Evolutionary conservation across 2,329 filamentous ascomycete genomes (phyloP).

Genomic region (Neofusicoccum cordaticola): DNA sequence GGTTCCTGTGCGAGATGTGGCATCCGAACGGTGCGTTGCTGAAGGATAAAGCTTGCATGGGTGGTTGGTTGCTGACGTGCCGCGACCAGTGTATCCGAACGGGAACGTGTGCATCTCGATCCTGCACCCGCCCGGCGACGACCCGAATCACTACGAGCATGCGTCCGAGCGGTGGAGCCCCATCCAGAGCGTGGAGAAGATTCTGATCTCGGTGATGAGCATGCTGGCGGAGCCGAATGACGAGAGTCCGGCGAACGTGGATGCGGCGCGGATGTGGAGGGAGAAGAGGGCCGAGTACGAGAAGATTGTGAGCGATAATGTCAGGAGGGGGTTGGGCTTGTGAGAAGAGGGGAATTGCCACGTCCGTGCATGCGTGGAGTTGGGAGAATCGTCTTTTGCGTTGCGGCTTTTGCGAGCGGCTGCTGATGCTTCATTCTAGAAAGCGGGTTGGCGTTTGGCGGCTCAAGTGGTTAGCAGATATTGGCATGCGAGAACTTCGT

Average conservation of each 20-base stretch:
- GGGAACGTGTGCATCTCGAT: conserved; percentile 96
- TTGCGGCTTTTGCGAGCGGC: not conserved
- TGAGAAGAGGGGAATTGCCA: not conserved
- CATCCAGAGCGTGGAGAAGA: conserved; percentile 92
- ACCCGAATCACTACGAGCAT: conserved; percentile 88
- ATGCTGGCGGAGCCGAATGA: conserved; percentile 91
- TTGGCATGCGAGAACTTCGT: not conserved
- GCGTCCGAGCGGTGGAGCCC: conserved; percentile 91
- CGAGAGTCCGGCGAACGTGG: conserved; percentile 91
- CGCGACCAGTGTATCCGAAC: conserved; percentile 63
- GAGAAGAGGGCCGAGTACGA: conserved; percentile 79
- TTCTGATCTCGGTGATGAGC: conserved; percentile 86
- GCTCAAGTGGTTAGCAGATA: not conserved
- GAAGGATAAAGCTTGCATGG: too few species aligned
- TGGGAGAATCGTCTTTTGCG: not conserved
- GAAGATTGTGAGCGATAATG: conserved; percentile 64
- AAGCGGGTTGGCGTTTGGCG: not conserved
- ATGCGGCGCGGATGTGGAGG: conserved; percentile 84
- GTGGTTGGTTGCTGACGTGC: too few species aligned
- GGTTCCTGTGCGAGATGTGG: conserved; percentile 82
- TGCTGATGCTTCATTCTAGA: not conserved
- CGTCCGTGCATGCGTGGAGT: not conserved
- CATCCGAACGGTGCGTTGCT: conserved; percentile 73
- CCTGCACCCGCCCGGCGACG: conserved; percentile 90
- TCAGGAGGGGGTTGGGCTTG: conserved; percentile 37